phyloP scores from a whole-genome alignment of 108 stramenopile genomes.

The Skeletonema grethae region DNA sequence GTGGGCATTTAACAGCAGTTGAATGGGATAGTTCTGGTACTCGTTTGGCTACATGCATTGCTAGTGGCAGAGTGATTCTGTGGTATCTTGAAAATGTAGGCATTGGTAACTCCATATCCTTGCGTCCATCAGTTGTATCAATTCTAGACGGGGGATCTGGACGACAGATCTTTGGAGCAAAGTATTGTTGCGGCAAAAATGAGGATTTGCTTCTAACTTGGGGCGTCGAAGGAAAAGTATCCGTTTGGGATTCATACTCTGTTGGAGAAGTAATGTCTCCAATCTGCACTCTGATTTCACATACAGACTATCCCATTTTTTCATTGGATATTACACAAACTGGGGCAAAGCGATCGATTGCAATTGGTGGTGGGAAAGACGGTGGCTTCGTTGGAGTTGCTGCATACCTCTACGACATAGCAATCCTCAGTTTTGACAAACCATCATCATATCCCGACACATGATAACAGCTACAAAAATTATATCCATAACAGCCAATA shows the following conservation, averaged over 20 bases:
- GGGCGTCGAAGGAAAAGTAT: conserved; percentile 84
- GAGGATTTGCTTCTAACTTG: conserved; percentile 79
- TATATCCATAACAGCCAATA: no score
- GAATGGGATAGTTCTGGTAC: conserved; percentile 74
- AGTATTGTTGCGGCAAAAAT: conserved; percentile 58
- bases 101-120: conserved; percentile 23
- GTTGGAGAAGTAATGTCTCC: conserved; percentile 65
- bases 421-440: background rate
- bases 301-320: conserved; percentile 77
- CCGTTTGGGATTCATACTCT: conserved; percentile 77
- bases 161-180: conserved; percentile 78
- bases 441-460: no score
- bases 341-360: conserved; percentile 29
- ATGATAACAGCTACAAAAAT: no score
- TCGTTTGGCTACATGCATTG: conserved; percentile 76
- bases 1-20: conserved; percentile 78
- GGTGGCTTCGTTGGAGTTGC: conserved; percentile 44
- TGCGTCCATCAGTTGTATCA: conserved; percentile 59
- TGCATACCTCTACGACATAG: conserved; percentile 11
- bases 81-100: conserved; percentile 47
- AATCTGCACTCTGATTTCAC: conserved; percentile 62
- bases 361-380: conserved; percentile 59
- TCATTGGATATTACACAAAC: conserved; percentile 51
- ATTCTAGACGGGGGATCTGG: conserved; percentile 75
- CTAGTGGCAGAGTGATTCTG: conserved; percentile 73